A percentile compares a stretch with the other conserved stretches of the same genome.
These are phyloP conservation scores for Dysphania ambrosioides DNA, from an alignment of 148 eudicot species.

Conservation along the genomic window DNA sequence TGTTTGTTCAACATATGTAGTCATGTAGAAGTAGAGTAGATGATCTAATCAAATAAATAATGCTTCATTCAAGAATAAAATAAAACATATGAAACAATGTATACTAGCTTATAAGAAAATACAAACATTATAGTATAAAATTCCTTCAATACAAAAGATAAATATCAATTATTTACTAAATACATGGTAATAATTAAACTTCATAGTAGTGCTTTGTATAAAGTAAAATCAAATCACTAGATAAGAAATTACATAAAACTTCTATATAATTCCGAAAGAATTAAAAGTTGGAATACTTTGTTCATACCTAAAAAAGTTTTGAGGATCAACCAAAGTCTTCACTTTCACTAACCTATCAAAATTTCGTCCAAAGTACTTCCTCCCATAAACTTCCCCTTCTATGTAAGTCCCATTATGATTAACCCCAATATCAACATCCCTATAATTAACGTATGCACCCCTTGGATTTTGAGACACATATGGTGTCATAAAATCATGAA, in stretches of 20 bases:
- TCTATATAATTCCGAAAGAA: background rate
- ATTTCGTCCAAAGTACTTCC: constrained; percentile 40
- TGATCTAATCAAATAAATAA: too few relatives aligned
- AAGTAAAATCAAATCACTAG: too few relatives aligned
- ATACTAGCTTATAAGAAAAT: too few relatives aligned
- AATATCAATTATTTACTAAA: too few relatives aligned
- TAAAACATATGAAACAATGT: too few relatives aligned
- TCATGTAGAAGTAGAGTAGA: too few relatives aligned
- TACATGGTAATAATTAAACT: background rate
- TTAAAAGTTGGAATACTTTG: constrained; percentile 39
- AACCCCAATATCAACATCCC: constrained; percentile 50
- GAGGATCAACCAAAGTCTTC: constrained; percentile 44
- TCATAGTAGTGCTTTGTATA: background rate
- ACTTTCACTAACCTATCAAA: constrained; percentile 48
- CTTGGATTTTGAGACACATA: constrained; percentile 50
- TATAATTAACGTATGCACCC: constrained; percentile 43
- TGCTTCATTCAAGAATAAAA: too few relatives aligned
- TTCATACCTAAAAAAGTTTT: constrained; percentile 42
- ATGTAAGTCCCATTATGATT: constrained; percentile 28
- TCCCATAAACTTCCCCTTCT: constrained; percentile 47
- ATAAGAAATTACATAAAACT: background rate
- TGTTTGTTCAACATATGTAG: too few relatives aligned
- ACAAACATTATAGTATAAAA: too few relatives aligned
- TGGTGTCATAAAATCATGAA: constrained; percentile 41
- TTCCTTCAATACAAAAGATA: too few relatives aligned